Conservation (phyloP, 768 basidiomycete species). For the Phlebiopsis flavidoalba region DNA sequence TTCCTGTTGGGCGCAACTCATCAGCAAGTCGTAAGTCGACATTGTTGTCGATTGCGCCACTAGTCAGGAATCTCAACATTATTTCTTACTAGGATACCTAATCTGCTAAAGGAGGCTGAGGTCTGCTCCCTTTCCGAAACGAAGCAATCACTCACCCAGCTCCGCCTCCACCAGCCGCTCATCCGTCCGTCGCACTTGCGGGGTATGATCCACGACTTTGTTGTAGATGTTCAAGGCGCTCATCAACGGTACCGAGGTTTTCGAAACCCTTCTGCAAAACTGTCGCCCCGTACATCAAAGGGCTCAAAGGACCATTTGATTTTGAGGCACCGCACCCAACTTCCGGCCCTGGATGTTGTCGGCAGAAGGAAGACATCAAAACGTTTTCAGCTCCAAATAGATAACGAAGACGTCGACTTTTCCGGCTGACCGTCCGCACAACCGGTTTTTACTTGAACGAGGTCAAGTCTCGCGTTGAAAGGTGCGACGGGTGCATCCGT, state of each 20-base stretch:
- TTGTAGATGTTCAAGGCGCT: conserved; percentile 34
- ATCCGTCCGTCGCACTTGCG: conserved; percentile 50
- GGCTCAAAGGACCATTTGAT: conserved; percentile 44
- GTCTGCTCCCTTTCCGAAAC: conserved; percentile 33
- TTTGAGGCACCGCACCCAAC: conserved; percentile 43
- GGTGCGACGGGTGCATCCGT: conserved; percentile 32
- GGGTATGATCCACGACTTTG: conserved; percentile 40
- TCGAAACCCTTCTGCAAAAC: conserved; percentile 44
- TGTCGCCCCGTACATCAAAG: conserved; percentile 43
- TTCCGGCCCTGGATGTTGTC: conserved; percentile 48
- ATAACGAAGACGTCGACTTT: not conserved
- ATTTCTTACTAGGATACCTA: conserved; percentile 41
- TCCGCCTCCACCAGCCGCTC: conserved; percentile 43
- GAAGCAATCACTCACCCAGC: conserved; percentile 17
- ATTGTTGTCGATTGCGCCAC: not conserved
- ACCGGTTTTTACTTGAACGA: conserved; percentile 43
- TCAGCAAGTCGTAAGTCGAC: conserved; percentile 45
- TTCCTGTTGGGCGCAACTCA: conserved; percentile 54
- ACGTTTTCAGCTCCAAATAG: conserved; percentile 35
- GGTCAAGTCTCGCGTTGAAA: conserved; percentile 36
- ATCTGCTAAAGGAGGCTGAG: conserved; percentile 50
- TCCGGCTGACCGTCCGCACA: not conserved
- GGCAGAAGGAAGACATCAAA: conserved; percentile 27
- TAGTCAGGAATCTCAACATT: not conserved
- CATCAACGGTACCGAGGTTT: conserved; percentile 45